phyloP scores from a whole-genome alignment of 257 asterid species.

The Rubia yunnanensis region DNA sequence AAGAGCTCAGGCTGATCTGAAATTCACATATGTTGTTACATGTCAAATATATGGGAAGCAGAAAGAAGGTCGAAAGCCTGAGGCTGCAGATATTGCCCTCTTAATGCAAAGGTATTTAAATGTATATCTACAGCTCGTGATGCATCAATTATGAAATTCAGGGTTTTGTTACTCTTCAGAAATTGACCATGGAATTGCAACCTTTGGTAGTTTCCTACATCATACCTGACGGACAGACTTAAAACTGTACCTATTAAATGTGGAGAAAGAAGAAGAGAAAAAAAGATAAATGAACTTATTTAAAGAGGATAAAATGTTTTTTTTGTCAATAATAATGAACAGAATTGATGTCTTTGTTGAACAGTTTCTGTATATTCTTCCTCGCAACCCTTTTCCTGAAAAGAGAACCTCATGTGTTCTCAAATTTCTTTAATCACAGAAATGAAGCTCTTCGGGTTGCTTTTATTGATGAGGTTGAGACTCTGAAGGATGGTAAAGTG shows the following conservation, averaged over 20 bases:
- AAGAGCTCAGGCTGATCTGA: slow-evolving; percentile 93
- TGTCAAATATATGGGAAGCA: slow-evolving; percentile 99
- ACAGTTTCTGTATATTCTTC: neutral
- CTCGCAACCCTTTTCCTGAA: neutral
- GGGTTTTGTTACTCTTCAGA: neutral
- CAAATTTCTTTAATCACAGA: slow-evolving; percentile 24
- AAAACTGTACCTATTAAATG: too few relatives aligned
- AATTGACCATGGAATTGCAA: neutral
- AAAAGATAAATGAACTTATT: neutral
- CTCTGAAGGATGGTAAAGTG: slow-evolving; percentile 79
- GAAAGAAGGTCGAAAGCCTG: slow-evolving; percentile 92
- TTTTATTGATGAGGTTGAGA: slow-evolving; percentile 86
- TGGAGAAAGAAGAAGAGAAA: neutral
- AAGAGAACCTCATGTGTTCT: neutral
- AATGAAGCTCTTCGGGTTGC: slow-evolving; percentile 99
- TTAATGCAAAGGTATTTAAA: slow-evolving; percentile 82
- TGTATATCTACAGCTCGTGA: neutral
- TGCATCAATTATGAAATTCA: neutral
- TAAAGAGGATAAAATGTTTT: neutral
- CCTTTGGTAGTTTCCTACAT: neutral
- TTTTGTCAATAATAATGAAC: neutral
- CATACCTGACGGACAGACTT: neutral
- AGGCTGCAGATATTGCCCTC: slow-evolving; percentile 95
- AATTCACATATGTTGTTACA: slow-evolving; percentile 91
- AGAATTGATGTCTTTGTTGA: neutral